Evolutionary conservation across 805 yeast species (phyloP).

Genomic region (Kurtzmaniella fragi): DNA sequence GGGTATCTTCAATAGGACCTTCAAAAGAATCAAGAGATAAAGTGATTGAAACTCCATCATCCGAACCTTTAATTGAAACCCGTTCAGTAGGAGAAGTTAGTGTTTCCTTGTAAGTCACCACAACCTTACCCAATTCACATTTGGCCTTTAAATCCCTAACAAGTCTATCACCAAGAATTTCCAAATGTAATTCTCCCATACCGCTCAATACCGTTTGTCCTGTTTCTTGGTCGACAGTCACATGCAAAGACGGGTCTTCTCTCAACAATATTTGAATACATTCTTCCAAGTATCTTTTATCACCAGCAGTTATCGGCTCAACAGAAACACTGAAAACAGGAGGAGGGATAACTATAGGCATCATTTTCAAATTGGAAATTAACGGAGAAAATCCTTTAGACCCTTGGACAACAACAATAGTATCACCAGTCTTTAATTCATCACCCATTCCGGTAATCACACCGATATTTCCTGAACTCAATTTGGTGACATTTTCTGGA

Average conservation of each 20-base stretch:
- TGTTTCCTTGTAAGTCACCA: constrained; percentile 87
- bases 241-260: constrained; percentile 86
- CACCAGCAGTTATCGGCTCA: constrained; percentile 82
- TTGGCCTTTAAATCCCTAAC: constrained; percentile 79
- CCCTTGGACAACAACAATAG: constrained; percentile 58
- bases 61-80: constrained; percentile 13
- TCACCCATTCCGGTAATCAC: constrained; percentile 71
- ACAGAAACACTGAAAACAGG: constrained; percentile 86
- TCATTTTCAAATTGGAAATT: constrained; percentile 44
- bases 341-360: constrained; percentile 84
- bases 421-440: constrained; percentile 84
- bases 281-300: constrained; percentile 64
- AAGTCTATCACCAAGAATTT: constrained; percentile 76
- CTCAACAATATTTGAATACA: constrained; percentile 62
- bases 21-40: constrained; percentile 33
- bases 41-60: constrained; percentile 18
- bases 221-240: constrained; percentile 72
- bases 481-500: constrained; percentile 62
- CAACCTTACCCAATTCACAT: constrained; percentile 74
- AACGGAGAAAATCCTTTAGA: constrained; percentile 41
- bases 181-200: constrained; percentile 96
- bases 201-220: constrained; percentile 90
- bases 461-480: constrained; percentile 83
- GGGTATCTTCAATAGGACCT: constrained; percentile 26
- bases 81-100: constrained; percentile 16